Percentiles rank a stretch among this genome's conserved stretches.
Evolutionary conservation across 768 basidiomycete species (phyloP).

Genomic region (Obba rivulosa): DNA sequence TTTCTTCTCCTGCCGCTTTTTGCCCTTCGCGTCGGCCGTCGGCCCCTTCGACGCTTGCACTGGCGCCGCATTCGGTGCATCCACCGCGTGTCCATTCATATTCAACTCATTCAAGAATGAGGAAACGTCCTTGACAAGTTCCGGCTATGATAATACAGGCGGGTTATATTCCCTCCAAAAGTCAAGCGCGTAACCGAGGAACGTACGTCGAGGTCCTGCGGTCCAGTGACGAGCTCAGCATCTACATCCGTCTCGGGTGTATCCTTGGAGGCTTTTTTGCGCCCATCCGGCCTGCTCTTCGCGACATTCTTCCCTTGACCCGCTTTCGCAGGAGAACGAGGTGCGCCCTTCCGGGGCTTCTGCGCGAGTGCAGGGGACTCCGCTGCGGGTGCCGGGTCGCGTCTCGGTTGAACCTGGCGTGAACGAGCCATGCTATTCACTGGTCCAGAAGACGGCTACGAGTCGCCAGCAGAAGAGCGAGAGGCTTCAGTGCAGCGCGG

Average conservation of each 20-base stretch:
- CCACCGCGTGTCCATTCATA: background rate
- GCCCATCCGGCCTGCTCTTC: background rate
- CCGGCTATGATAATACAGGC: background rate
- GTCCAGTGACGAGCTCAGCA: background rate
- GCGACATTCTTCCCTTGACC: no score
- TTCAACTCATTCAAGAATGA: background rate
- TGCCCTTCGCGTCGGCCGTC: background rate
- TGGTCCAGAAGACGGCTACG: no score
- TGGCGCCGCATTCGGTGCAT: no score
- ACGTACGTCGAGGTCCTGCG: background rate
- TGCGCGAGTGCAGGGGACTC: no score
- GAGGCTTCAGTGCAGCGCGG: no score
- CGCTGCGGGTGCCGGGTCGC: no score
- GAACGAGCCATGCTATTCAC: no score
- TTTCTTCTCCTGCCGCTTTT: background rate
- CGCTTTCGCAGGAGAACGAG: no score
- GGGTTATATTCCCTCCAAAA: background rate
- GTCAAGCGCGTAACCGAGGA: background rate
- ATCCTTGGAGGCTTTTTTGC: background rate
- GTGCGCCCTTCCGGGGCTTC: no score
- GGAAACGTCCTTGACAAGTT: slow-evolving; percentile 3
- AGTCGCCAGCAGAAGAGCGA: no score
- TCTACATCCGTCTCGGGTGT: background rate
- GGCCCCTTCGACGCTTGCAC: background rate
- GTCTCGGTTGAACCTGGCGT: no score